A percentile compares a stretch with the other conserved stretches of the same genome.
Evolutionary conservation across 2,329 filamentous ascomycete genomes (phyloP).

Genomic region (Curvularia spicifera): DNA sequence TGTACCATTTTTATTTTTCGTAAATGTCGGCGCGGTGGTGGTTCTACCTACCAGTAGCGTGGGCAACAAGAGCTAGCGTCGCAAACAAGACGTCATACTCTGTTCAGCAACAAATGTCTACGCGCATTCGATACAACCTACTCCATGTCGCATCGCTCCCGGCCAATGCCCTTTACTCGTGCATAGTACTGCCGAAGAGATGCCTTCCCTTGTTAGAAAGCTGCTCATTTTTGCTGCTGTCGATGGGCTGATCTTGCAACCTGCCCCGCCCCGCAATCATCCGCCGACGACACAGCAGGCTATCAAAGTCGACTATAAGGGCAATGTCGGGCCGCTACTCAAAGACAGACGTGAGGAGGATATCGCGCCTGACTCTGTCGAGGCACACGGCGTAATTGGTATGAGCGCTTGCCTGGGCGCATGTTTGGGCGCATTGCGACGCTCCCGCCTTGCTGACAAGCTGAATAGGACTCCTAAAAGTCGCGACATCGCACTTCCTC

Average conservation of each 20-base stretch:
- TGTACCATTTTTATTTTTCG: neutral
- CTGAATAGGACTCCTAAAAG: slow-evolving; percentile 78
- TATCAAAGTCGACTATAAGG: slow-evolving; percentile 74
- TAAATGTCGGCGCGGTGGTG: neutral
- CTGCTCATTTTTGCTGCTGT: slow-evolving; percentile 79
- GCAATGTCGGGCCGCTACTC: slow-evolving; percentile 59
- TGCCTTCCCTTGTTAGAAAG: slow-evolving; percentile 82
- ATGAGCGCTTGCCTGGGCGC: slow-evolving; percentile 21
- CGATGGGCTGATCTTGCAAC: slow-evolving; percentile 83
- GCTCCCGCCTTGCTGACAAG: slow-evolving; percentile 3
- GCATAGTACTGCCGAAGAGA: slow-evolving; percentile 45
- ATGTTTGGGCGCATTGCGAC: neutral
- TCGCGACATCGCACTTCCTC: slow-evolving; percentile 82
- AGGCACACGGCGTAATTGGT: slow-evolving; percentile 64
- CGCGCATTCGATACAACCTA: slow-evolving; percentile 1
- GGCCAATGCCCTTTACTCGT: slow-evolving; percentile 8
- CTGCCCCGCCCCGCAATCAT: slow-evolving; percentile 64
- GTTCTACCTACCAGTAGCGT: neutral
- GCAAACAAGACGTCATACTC: slow-evolving; percentile 9
- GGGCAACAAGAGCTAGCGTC: neutral
- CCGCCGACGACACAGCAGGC: slow-evolving; percentile 61
- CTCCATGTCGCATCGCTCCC: neutral
- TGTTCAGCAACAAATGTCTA: slow-evolving; percentile 4
- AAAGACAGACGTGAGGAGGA: slow-evolving; percentile 49
- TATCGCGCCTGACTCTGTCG: slow-evolving; percentile 51